phyloP scores from a whole-genome alignment of 257 asterid species.

The Nyctanthes arbortristis region DNA sequence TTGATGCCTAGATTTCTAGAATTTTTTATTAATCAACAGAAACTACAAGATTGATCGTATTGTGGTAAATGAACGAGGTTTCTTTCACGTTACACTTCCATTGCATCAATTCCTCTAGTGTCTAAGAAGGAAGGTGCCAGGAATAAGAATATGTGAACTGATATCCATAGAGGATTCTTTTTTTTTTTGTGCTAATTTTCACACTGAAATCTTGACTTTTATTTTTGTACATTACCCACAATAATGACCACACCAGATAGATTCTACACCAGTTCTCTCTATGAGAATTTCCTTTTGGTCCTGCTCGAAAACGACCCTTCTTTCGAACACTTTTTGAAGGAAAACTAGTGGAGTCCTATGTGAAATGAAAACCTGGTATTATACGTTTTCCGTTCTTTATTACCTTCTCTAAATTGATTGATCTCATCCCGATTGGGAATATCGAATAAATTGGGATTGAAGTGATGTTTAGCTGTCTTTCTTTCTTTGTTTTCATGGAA shows the following conservation, averaged over 20 bases:
- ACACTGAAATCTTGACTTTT: background rate
- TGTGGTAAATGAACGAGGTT: too few species aligned
- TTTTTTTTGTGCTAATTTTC: background rate
- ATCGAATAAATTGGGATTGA: background rate
- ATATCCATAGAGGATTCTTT: background rate
- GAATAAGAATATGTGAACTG: background rate
- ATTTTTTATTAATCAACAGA: too few species aligned
- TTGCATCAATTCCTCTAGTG: too few species aligned
- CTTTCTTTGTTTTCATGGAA: background rate
- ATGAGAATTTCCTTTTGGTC: background rate
- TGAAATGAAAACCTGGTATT: background rate
- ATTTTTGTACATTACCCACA: background rate
- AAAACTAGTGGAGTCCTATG: background rate
- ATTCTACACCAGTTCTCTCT: background rate
- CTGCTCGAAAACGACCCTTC: background rate
- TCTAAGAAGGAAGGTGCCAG: too few species aligned
- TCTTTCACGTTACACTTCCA: too few species aligned
- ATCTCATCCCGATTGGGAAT: background rate
- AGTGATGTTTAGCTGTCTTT: background rate
- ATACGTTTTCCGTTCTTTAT: too few species aligned
- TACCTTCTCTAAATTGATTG: too few species aligned
- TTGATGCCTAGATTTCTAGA: too few species aligned
- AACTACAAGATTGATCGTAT: too few species aligned
- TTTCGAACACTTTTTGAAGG: too few species aligned
- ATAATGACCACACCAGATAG: background rate